Evolutionary conservation across 352 stramenopile species (phyloP), one percentile per base, ranked within the genome.

Genomic region (Thraustochytrium sp.): DNA sequence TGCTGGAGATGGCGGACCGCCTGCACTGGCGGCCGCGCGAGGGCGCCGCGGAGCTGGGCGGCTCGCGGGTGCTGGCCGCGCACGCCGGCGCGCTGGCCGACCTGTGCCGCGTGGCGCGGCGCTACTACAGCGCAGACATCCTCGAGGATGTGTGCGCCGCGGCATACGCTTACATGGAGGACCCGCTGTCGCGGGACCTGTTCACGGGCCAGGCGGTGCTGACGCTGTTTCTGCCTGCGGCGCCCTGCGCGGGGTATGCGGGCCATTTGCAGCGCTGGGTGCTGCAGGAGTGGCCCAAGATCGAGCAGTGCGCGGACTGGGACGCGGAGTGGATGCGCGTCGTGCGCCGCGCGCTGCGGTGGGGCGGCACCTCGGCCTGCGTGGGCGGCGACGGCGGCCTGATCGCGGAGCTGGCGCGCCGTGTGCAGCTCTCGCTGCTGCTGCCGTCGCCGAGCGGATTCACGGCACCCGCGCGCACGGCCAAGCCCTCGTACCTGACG

Each of bases 111-210:
- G 68, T 31, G 2, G 53, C 53, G 49, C 68, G 68, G 4, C 31
- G 23, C 1, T 80, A 63, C 34, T 80, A 80, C 46, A 21, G 29
- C 34, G 68, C 31, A 80, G 68, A 61, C 31, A 51, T 63, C 21
- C 11, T 64, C 51, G 68, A 80, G 9, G 44, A 80, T 8, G 68
- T 80, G 0, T 80, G 42, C 53, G 34, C 76, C 8, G 18, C 13
- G 26, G 68, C 68, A n/a, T 63, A 68, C 49, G 13, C 68, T 3
- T 64, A 65, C 46, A 80, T 80, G 68, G 4, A 4, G 31, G 68
- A 80, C 51, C 68, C 68, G 46, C 68, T 80, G 16, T 80, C 68
- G 13, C 48, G 53, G 5, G 68, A 80, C 53, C 48, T 80, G 36
- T 80, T 80, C 38, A 40, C 38, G 5, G 68, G 68, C 0, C 68